Base-by-base conservation (phyloP, 257 asterid species). In the Euphrasia confusa region DNA sequence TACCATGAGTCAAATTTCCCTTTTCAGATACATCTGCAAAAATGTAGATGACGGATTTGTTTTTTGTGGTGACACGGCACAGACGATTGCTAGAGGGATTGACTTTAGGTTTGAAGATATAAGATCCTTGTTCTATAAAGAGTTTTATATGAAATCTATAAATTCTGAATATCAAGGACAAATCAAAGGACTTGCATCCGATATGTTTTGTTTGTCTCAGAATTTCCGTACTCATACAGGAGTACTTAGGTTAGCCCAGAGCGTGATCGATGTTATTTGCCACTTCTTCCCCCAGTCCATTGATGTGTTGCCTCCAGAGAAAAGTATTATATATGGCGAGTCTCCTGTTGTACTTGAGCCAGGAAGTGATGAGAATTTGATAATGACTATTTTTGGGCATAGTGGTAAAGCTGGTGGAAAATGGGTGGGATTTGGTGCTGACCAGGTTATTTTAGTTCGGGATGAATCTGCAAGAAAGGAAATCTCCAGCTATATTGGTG, bases 211-310 rank as follows among this genome's bases (percentile, higher is more conserved):
- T 67, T 65, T 86, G 78, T 57, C 70, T 6, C 91, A 80, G 56
- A 86, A 83, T 76, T 86, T 86, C 49, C 84, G 89, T 10, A 83
- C 95, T 4, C 95, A 86, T 73, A 71, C 79, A 7, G 89, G 85
- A 58, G 89, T 86, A 0, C 82, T 86, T n/a, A 79, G 72, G 68
- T 76, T 86, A 62, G 82, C 91, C 1, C 89, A 83, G 68, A 86
- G 89, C 71, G 87, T 86, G 1, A 59, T 81, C 21, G 85, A 83
- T 69, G 72, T 86, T 24, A 66, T 86, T 10, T 68, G 66, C 11
- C 71, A 81, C 70, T 86, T 75, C 64, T 86, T 86, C 62, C 87
- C 79, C 2, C 78, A 68, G 3, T 83, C 88, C 2, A 67, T 86
- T 28, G 95, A 86, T 66, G 28, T 49, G 1, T 68, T 83, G 74